phyloP scores from a whole-genome alignment of 73 alveolate species.

The Uronychia setigera region DNA sequence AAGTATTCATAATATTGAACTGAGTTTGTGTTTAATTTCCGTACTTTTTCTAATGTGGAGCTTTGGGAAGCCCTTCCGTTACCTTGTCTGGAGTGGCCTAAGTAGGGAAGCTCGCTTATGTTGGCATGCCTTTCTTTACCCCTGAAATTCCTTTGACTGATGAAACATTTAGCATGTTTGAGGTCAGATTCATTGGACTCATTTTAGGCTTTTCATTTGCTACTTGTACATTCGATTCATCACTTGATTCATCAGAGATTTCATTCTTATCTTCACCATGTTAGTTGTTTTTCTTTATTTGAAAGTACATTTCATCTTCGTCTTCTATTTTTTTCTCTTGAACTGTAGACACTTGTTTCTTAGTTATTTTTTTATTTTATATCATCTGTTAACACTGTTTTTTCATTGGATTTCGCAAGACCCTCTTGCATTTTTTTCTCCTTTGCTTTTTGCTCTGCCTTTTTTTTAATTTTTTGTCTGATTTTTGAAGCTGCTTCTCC shows the following conservation, averaged over 20 bases:
- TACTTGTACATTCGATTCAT: not conserved
- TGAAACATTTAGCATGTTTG: not conserved
- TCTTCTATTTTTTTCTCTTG: too few relatives aligned
- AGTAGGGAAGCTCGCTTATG: too few relatives aligned
- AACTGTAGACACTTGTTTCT: not conserved
- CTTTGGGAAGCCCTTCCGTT: too few relatives aligned
- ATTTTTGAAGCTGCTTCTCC: constrained; percentile 7
- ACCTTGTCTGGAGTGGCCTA: too few relatives aligned
- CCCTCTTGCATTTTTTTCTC: too few relatives aligned
- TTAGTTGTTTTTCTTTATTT: not conserved
- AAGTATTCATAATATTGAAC: too few relatives aligned
- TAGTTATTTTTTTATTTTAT: not conserved
- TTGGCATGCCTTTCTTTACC: too few relatives aligned
- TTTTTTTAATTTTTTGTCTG: not conserved
- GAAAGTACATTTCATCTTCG: too few relatives aligned
- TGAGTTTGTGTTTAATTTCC: too few relatives aligned
- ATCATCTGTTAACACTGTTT: too few relatives aligned
- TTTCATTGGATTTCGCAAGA: too few relatives aligned
- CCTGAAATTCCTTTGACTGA: not conserved
- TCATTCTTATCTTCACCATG: not conserved
- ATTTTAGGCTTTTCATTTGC: not conserved
- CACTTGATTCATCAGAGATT: not conserved
- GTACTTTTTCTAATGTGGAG: too few relatives aligned
- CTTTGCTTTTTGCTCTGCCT: not conserved
- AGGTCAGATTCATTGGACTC: not conserved